phyloP scores from a whole-genome alignment of 306 rosid species.

The Dryas octopetala region DNA sequence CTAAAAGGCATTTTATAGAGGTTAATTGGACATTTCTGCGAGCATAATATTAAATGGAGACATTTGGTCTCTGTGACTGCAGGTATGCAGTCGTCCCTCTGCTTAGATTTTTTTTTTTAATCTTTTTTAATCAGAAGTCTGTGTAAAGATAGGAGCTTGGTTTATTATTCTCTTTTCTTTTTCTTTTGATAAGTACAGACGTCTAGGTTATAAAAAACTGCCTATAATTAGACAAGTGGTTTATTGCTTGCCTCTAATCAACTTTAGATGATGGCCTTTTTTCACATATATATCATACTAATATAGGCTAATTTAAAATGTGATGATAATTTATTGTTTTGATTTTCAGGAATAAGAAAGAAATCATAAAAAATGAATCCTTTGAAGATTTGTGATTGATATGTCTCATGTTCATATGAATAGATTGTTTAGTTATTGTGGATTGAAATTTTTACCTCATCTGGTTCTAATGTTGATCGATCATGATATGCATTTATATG shows the following conservation, averaged over 20 bases:
- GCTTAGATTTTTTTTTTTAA: background rate
- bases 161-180: background rate
- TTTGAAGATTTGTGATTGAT: background rate
- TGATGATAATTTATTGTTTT: background rate
- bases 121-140: background rate
- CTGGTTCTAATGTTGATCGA: background rate
- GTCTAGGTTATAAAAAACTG: background rate
- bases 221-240: background rate
- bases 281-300: too few species aligned
- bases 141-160: background rate
- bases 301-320: too few species aligned
- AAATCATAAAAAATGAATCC: background rate
- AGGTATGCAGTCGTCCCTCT: constrained; percentile 41
- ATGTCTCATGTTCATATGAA: background rate
- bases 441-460: background rate
- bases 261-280: too few species aligned
- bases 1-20: constrained; percentile 81
- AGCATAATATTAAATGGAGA: constrained; percentile 79
- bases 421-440: background rate
- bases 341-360: background rate
- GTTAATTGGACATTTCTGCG: constrained; percentile 67
- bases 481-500: background rate
- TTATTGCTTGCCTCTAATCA: too few species aligned
- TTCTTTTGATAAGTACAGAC: background rate
- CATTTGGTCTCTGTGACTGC: constrained; percentile 79